A percentile compares a stretch with the other conserved stretches of the same genome.
These are phyloP conservation scores for Beauveria bassiana DNA, from an alignment of 2,329 filamentous ascomycete species.

Conservation along the genomic window DNA sequence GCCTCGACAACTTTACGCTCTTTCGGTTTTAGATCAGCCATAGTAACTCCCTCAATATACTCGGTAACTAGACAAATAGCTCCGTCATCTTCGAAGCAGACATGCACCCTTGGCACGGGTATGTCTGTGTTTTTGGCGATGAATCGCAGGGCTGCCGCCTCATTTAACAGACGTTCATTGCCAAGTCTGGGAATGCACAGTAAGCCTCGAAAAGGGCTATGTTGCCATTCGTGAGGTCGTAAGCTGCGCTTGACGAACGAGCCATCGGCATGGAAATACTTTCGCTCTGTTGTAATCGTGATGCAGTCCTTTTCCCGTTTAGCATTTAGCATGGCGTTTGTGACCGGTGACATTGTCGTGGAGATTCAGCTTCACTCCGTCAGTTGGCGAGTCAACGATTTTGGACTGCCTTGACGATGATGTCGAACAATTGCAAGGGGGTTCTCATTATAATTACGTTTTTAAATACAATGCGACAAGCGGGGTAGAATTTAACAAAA, in stretches of 20 bases:
- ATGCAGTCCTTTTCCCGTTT: slow-evolving; percentile 11
- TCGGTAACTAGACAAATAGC: slow-evolving; percentile 15
- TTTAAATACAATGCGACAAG: too few species aligned
- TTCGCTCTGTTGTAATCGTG: slow-evolving; percentile 9
- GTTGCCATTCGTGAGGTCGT: slow-evolving; percentile 14
- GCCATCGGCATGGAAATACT: slow-evolving; percentile 10
- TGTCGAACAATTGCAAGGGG: too few species aligned
- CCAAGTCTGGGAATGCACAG: slow-evolving; percentile 12
- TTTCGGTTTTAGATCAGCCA: slow-evolving; percentile 11
- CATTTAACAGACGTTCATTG: slow-evolving; percentile 15
- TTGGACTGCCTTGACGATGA: not conserved
- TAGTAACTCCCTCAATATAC: slow-evolving; percentile 14
- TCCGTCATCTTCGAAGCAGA: slow-evolving; percentile 16
- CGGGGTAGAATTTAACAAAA: too few species aligned
- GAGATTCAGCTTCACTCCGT: not conserved
- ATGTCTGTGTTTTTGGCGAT: slow-evolving; percentile 15
- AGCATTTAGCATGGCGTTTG: slow-evolving; percentile 11
- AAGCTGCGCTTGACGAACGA: slow-evolving; percentile 14
- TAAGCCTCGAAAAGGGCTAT: slow-evolving; percentile 2
- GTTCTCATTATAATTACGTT: too few species aligned
- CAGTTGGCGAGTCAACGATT: not conserved
- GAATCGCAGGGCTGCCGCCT: slow-evolving; percentile 13
- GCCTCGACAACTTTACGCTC: slow-evolving; percentile 12
- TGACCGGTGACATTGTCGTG: slow-evolving; percentile 5
- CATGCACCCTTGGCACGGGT: slow-evolving; percentile 16